These are phyloP conservation scores for Neonectria sp. DNA, from an alignment of 2,329 filamentous ascomycete species.

Conservation along the genomic window DNA sequence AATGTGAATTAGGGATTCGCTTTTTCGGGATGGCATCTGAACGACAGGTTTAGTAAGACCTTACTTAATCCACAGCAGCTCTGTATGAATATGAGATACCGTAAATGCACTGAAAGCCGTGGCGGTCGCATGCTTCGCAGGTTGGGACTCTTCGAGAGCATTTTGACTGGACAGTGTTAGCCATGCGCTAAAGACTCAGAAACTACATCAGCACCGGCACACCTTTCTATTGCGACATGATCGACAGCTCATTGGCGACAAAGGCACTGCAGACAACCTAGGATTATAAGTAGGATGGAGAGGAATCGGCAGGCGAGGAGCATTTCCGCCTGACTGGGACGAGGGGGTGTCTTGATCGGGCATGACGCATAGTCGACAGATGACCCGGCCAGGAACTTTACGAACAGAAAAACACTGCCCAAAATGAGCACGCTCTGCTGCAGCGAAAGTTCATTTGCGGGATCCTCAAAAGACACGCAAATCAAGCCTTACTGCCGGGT, in stretches of 20 bases:
- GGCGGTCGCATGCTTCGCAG: constrained; percentile 30
- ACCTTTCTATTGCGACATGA: constrained; percentile 33
- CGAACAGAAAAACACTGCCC: neutral
- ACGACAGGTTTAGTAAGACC: neutral
- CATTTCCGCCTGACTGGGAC: neutral
- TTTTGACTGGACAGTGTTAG: constrained; percentile 21
- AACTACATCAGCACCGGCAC: neutral
- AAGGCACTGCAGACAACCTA: neutral
- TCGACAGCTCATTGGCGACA: constrained; percentile 31
- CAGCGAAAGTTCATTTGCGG: neutral
- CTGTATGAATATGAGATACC: neutral
- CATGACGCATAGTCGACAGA: constrained; percentile 19
- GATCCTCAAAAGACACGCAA: neutral
- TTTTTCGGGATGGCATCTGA: constrained; percentile 32
- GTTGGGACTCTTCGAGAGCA: constrained; percentile 30
- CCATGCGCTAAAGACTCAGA: neutral
- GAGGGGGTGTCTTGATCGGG: constrained; percentile 14
- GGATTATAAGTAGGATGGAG: neutral
- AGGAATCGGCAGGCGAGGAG: constrained; percentile 17
- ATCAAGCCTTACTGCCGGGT: neutral
- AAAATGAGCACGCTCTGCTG: neutral
- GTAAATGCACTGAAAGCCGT: constrained; percentile 31
- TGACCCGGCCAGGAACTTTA: neutral
- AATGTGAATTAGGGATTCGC: constrained; percentile 18
- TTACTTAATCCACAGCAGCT: neutral